Base-by-base conservation (phyloP, 352 stramenopile species). In the Hyphochytrium catenoides region DNA sequence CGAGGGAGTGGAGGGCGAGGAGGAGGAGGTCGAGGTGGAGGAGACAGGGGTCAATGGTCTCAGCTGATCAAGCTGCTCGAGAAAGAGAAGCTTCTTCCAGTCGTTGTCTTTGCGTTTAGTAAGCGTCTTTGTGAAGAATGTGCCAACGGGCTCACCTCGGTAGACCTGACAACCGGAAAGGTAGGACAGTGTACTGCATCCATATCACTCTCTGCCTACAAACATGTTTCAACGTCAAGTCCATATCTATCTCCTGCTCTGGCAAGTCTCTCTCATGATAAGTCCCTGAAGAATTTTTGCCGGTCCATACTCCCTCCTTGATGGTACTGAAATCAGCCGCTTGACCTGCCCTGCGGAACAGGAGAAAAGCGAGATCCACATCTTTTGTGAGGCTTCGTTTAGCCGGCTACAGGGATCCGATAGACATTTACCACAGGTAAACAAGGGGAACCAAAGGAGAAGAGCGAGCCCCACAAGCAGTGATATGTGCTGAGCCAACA, bases 61-160 rank as follows among this genome's bases (percentile, higher is more conserved):
- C 78, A 78, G 39, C 47, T 92, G 12, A 53, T 91, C 21, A 69
- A 68, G 12, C 57, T 54, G 25, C 57, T 93, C 16, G 66, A 83
- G 43, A 75, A 89, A 26, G 84, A 95, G 45, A 55, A 72, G 7
- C 51, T 96, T 22, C 73, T 94, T 8, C 88, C 88, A 2, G 85
- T 88, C 2, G 85, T 97, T 1, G 70, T 94, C 3, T 97, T 97
- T 48, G 67, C 67, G 6, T 84, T 84, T 37, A 84, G 69, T 52
- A 84, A 84, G 33, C 60, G 58, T 12, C 29, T 79, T 9, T 84
- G 69, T 35, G 66, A 84, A 42, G 69, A 78, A 34, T 78, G 62
- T 15, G 69, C 69, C 3, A 70, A 47, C 20, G 30, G 36, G 19
- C 24, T 47, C n/a, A 22, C 39, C 11, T 28, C 34, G n/a, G 39